A percentile compares a stretch with the other conserved stretches of the same genome.
These are phyloP conservation scores for Neurospora sp. DNA, from an alignment of 495 filamentous ascomycete genomes.

Conservation along the genomic window DNA sequence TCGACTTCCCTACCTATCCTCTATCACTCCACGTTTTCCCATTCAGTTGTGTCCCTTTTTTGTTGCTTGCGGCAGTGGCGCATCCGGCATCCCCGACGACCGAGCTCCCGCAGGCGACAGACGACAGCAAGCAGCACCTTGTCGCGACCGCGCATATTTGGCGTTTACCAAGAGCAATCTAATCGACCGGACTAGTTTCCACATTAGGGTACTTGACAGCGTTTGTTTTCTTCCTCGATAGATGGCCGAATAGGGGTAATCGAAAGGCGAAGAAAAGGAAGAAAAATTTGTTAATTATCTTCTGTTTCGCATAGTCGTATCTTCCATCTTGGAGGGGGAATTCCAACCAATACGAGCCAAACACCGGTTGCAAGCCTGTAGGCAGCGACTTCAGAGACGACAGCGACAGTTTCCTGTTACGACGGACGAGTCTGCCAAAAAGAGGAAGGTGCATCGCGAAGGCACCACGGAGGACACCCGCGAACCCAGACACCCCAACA, in stretches of 20 bases:
- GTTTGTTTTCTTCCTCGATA: not conserved
- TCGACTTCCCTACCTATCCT: not conserved
- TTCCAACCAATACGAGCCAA: not conserved
- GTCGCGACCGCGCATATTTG: not conserved
- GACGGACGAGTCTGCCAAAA: conserved; percentile 16
- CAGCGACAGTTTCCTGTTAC: conserved; percentile 9
- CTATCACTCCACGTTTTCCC: not conserved
- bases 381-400: not conserved
- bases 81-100: not conserved
- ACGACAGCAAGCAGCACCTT: not conserved
- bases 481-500: conserved; percentile 1
- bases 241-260: not conserved
- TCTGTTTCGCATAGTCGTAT: not conserved
- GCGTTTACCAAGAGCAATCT: not conserved
- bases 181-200: not conserved
- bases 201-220: not conserved
- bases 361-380: not conserved
- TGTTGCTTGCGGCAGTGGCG: not conserved
- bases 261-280: not conserved
- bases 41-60: not conserved
- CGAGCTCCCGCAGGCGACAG: not conserved
- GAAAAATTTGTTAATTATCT: not conserved
- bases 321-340: not conserved
- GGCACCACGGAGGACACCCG: not conserved
- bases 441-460: conserved; percentile 16